These are phyloP conservation scores for Kwoniella shivajii DNA, from an alignment of 1,284 basidiomycete genomes.

Conservation along the genomic window DNA sequence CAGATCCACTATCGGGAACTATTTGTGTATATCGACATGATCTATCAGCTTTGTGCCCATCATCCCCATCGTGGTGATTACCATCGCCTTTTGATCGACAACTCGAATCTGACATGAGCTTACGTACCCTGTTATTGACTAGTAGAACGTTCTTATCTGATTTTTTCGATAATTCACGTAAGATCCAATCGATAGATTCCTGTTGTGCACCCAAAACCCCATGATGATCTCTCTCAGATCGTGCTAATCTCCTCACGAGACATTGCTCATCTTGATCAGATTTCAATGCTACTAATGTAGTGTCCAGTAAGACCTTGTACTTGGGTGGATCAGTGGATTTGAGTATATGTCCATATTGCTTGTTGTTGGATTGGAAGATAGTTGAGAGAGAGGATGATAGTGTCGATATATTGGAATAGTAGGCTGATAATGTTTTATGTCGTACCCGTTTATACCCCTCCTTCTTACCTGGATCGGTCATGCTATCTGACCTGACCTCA, in stretches of 20 bases:
- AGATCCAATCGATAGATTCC: constrained; percentile 38
- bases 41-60: too few relatives aligned
- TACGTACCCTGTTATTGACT: constrained; percentile 24
- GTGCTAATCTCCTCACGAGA: background rate
- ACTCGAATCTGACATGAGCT: too few relatives aligned
- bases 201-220: constrained; percentile 28
- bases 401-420: constrained; percentile 33
- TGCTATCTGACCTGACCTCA: too few relatives aligned
- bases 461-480: background rate
- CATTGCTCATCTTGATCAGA: background rate
- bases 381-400: constrained; percentile 24
- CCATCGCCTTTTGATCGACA: too few relatives aligned
- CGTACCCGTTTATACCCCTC: background rate
- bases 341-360: background rate
- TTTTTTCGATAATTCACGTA: constrained; percentile 25
- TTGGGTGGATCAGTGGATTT: constrained; percentile 26
- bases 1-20: constrained; percentile 18
- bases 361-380: background rate
- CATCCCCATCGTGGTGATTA: too few relatives aligned
- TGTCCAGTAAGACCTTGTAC: constrained; percentile 27
- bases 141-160: constrained; percentile 29
- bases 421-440: constrained; percentile 50
- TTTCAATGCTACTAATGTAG: constrained; percentile 27
- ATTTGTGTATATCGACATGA: too few relatives aligned
- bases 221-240: background rate